Evolutionary conservation across 495 filamentous ascomycete species (phyloP), one percentile per base, ranked within the genome.

Genomic region (Parmelia sp.): DNA sequence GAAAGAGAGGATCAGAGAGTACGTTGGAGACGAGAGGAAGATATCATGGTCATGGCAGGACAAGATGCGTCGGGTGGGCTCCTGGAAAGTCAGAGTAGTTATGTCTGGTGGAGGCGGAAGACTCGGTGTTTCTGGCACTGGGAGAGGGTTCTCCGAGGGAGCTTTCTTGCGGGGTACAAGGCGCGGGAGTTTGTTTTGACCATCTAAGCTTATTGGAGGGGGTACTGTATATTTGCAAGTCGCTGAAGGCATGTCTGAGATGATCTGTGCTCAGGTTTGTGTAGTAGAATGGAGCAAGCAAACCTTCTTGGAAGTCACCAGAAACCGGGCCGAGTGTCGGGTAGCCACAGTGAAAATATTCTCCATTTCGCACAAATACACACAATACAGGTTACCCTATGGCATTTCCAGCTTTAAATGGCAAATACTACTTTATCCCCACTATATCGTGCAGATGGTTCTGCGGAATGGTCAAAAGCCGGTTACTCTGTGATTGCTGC

Each of bases 401-500:
- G 12, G 9, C 39, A 40, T 45, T n/a, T 6, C 15, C 14, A 5
- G 17, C 25, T 31, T 53, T 1, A 11, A 51, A 64, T 64, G 62
- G 42, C 55, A 58, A 47, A 36, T n/a, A 23, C 44, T 37, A 58
- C 55, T n/a, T 69, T 87, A 8, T 82, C 80, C 14, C 80, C 83
- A 67, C 84, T 97, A 9, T 75, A 81, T 62, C 88, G 88, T 45
- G 81, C 91, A 36, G 92, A 97, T 74, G 94, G 94, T 58, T 97
- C 94, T 59, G 91, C 91, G 12, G 89, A 84, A 37, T 93, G 91
- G 72, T 84, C 87, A 21, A 80, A 83, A 63, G 87, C 88, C 56
- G 90, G 90, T 40, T 96, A 89, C 74, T 86, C 85, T 58, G 82
- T 97, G 66, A 83, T 94, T 57, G 90, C 87, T 60, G 86, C 90